A percentile compares a stretch with the other conserved stretches of the same genome.
Evolutionary conservation across 768 basidiomycete genomes (phyloP).

Genomic region (Rhizopogon roseolus): DNA sequence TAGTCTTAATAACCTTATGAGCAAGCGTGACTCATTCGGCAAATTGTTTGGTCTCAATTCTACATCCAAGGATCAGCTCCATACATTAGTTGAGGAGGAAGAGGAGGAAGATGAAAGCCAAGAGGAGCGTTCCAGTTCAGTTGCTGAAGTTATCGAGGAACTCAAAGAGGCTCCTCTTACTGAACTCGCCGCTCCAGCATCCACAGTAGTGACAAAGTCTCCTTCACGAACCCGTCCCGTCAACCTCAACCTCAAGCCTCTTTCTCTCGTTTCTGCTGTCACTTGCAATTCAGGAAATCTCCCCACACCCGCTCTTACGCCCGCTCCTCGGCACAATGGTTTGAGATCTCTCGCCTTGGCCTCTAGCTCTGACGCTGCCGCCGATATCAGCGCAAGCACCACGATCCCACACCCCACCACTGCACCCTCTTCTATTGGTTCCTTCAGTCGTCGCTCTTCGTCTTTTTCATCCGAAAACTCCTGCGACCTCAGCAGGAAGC

Average conservation of each 20-base stretch:
- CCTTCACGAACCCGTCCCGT: slow-evolving; percentile 58
- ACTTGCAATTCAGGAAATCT: slow-evolving; percentile 31
- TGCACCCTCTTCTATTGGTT: slow-evolving; percentile 9
- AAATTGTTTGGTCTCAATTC: slow-evolving; percentile 59
- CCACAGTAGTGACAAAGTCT: slow-evolving; percentile 29
- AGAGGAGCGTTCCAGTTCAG: slow-evolving; percentile 10
- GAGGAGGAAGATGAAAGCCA: slow-evolving; percentile 54
- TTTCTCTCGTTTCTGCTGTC: slow-evolving; percentile 57
- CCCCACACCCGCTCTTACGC: slow-evolving; percentile 52
- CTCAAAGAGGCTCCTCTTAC: slow-evolving; percentile 18
- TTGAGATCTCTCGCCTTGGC: slow-evolving; percentile 52
- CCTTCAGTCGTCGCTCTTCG: slow-evolving; percentile 4
- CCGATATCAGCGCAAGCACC: not conserved
- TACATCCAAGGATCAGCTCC: slow-evolving; percentile 70
- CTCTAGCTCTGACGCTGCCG: slow-evolving; percentile 10
- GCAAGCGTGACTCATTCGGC: slow-evolving; percentile 77
- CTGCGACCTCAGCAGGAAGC: slow-evolving; percentile 28
- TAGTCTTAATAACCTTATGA: slow-evolving; percentile 38
- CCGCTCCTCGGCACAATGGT: slow-evolving; percentile 39
- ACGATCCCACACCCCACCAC: slow-evolving; percentile 4
- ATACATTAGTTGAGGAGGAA: slow-evolving; percentile 80
- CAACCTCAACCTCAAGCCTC: slow-evolving; percentile 61
- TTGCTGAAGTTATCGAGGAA: slow-evolving; percentile 12
- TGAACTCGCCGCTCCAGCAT: slow-evolving; percentile 24
- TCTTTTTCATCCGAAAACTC: slow-evolving; percentile 15